Percentiles rank a stretch among this genome's conserved stretches.
These are phyloP conservation scores for Fusarium bulbicola DNA, from an alignment of 2,329 filamentous ascomycete species.

Conservation along the genomic window DNA sequence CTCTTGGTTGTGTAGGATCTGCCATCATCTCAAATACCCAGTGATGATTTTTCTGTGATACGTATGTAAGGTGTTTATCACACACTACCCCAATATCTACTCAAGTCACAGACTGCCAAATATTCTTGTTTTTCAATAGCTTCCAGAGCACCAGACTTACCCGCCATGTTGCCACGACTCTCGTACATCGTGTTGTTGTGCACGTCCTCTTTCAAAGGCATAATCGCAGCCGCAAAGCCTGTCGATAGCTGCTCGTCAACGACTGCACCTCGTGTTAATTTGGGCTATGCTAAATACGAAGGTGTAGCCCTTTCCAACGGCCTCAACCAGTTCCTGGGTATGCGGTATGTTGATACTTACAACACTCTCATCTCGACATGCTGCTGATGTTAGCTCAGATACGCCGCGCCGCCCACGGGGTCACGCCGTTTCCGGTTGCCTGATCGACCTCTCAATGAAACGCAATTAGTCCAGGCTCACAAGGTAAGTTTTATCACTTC, in stretches of 20 bases:
- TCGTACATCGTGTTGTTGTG: not conserved
- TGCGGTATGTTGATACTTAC: not conserved
- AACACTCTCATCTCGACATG: not conserved
- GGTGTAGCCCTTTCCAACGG: not conserved
- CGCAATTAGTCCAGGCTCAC: not conserved
- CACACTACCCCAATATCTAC: not conserved
- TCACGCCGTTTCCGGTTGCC: not conserved
- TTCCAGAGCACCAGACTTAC: not conserved
- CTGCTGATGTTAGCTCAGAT: not conserved
- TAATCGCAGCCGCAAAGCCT: not conserved
- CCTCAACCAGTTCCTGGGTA: not conserved
- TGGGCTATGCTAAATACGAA: not conserved
- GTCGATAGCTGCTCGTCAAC: not conserved
- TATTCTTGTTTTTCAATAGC: not conserved
- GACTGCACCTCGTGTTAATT: not conserved
- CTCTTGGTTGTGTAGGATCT: not conserved
- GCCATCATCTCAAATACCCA: fast-evolving
- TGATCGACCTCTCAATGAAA: not conserved
- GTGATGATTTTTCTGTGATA: not conserved
- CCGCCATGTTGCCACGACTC: not conserved
- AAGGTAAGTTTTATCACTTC: not conserved
- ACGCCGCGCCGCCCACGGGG: not conserved
- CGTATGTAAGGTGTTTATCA: not conserved
- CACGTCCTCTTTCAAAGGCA: not conserved
- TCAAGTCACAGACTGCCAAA: not conserved